Base-by-base conservation (phyloP, 1,284 basidiomycete species). In the Takashimella koratensis region DNA sequence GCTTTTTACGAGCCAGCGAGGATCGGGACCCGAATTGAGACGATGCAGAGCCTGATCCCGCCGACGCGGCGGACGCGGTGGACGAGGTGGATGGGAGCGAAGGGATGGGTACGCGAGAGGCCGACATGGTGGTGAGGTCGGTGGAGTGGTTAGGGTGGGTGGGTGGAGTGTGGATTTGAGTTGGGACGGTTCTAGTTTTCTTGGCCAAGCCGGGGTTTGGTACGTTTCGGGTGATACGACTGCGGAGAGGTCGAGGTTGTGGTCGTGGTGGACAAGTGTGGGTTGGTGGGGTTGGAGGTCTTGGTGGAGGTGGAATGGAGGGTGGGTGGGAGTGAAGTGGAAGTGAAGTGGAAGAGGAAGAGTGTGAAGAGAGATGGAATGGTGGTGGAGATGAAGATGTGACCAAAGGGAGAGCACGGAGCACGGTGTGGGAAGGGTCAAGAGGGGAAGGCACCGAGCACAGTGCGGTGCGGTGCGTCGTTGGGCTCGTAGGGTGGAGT, bases 1-100 rank as follows among this genome's bases (percentile, higher is more conserved):
- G 75, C 48, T 75, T 76, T 56, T 75, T 77, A n/a, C 68, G 60
- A 3, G 68, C 30, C 43, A 76, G 65, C 13, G 67, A 63, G 13
- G 71, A 69, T 53, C 68, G 51, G 3, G 43, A 47, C 8, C 53
- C 59, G 26, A 60, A 60, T 36, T 36, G 30, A 36, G 30, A 36
- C 30, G 30, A 16, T 16, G 30, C 30, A 16, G 30, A 36, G 8
- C 30, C 30, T 8, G 30, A 36, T 8, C 30, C 30, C 10, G 30
- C 30, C 10, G 58, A 54, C 8, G 60, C 46, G 3, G 53, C 36
- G 16, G 52, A 51, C 16, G 51, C 11, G 12, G 48, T 40, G 12
- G 40, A 39, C 2, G 22, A 12, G 11, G 43, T 46, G 4, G 54
- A 42, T 3, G 52, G 24, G 21, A 52, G 13, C 12, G 59, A 47